A percentile compares a stretch with the other conserved stretches of the same genome.
Evolutionary conservation across 805 yeast genomes (phyloP).

Genomic region (Cyberlindnera xishuangbannaensis): DNA sequence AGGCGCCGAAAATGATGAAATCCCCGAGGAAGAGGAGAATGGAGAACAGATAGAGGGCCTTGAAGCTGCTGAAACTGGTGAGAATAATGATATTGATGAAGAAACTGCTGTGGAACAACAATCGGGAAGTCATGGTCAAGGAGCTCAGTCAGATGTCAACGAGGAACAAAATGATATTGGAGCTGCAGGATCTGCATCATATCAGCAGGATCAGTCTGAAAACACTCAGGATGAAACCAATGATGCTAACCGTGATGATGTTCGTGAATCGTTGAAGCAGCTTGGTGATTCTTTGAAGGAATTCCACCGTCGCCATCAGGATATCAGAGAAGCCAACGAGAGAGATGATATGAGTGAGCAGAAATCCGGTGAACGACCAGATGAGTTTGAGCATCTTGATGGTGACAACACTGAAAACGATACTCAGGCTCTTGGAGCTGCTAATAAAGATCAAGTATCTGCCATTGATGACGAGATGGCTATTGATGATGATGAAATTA

Average conservation of each 20-base stretch:
- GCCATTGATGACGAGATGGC: conserved; percentile 75
- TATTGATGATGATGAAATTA: conserved; percentile 61
- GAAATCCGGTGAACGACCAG: conserved; percentile 63
- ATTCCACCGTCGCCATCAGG: conserved; percentile 85
- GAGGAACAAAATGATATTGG: conserved; percentile 67
- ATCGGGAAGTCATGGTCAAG: conserved; percentile 55
- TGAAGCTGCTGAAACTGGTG: conserved; percentile 43
- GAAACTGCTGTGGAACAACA: conserved; percentile 58
- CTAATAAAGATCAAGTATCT: conserved; percentile 73
- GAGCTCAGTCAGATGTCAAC: conserved; percentile 48
- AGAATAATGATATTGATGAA: conserved; percentile 41
- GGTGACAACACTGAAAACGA: conserved; percentile 73
- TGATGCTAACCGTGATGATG: conserved; percentile 58
- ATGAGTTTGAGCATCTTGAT: conserved; percentile 79
- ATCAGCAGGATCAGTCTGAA: conserved; percentile 38
- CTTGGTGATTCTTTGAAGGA: conserved; percentile 90
- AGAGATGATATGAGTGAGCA: conserved; percentile 44
- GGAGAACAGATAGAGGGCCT: conserved; percentile 46
- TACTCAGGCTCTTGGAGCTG: conserved; percentile 91
- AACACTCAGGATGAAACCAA: conserved; percentile 35
- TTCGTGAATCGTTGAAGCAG: conserved; percentile 74
- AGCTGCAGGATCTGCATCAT: conserved; percentile 49
- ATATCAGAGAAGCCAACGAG: conserved; percentile 63
- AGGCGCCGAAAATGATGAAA: conserved; percentile 32
- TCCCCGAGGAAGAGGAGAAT: conserved; percentile 35